Conservation (phyloP, 768 basidiomycete genomes). For the Hebeloma cylindrosporum region DNA sequence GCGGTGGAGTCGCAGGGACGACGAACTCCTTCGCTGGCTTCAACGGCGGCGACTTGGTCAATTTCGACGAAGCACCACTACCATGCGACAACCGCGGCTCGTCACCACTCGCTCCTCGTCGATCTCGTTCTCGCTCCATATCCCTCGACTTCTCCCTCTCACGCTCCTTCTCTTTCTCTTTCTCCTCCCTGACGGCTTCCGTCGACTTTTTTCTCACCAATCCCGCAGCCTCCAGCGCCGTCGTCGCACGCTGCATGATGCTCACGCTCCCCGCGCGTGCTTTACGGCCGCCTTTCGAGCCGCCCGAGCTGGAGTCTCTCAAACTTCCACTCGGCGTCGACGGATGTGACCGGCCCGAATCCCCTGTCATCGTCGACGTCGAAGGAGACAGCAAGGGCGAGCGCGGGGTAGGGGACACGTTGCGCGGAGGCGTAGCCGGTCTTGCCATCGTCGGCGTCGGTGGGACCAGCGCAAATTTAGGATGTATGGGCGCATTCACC, state of each 20-base stretch:
- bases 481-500: slow-evolving; percentile 26
- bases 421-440: slow-evolving; percentile 55
- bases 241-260: slow-evolving; percentile 95
- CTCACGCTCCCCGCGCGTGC: slow-evolving; percentile 85
- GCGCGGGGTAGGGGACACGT: slow-evolving; percentile 44
- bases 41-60: slow-evolving; percentile 70
- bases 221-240: slow-evolving; percentile 83
- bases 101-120: slow-evolving; percentile 43
- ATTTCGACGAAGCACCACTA: slow-evolving; percentile 58
- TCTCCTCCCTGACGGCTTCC: slow-evolving; percentile 69
- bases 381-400: slow-evolving; percentile 57
- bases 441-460: slow-evolving; percentile 66
- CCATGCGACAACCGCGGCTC: slow-evolving; percentile 69
- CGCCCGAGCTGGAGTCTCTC: slow-evolving; percentile 53
- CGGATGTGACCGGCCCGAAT: slow-evolving; percentile 58
- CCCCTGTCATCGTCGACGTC: slow-evolving; percentile 44
- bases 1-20: slow-evolving; percentile 53
- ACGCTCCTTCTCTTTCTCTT: slow-evolving; percentile 45
- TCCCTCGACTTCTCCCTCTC: slow-evolving; percentile 47
- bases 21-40: slow-evolving; percentile 40
- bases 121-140: slow-evolving; percentile 36
- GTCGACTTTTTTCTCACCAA: slow-evolving; percentile 80
- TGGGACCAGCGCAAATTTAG: slow-evolving; percentile 72
- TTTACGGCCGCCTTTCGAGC: slow-evolving; percentile 63
- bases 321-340: slow-evolving; percentile 66